Percentiles rank a stretch among this genome's conserved stretches.
Conservation (phyloP, 2,329 filamentous ascomycete genomes). For the Cercospora sp. region DNA sequence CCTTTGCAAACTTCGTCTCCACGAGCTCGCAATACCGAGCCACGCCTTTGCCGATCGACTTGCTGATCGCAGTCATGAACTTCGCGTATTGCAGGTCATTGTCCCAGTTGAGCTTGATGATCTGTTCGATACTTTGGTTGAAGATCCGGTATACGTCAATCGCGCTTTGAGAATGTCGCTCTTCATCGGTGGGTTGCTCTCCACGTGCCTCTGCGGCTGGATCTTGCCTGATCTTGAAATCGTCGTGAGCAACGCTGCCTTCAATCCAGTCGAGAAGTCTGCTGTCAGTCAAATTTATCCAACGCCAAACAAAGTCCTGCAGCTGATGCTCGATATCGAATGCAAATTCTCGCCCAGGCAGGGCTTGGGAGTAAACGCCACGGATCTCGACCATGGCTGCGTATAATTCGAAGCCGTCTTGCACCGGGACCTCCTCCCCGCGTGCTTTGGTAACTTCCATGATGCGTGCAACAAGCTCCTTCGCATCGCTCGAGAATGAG, state of each 20-base stretch:
- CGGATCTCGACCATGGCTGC: constrained; percentile 83
- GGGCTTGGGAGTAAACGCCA: constrained; percentile 71
- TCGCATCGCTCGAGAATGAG: constrained; percentile 84
- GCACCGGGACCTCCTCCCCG: constrained; percentile 74
- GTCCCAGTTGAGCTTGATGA: constrained; percentile 85
- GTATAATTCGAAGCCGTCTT: constrained; percentile 94
- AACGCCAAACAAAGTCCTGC: constrained; percentile 92
- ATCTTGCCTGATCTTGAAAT: constrained; percentile 73
- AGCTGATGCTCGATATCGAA: constrained; percentile 86
- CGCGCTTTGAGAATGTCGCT: constrained; percentile 88
- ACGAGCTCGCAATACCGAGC: constrained; percentile 87
- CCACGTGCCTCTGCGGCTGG: constrained; percentile 55
- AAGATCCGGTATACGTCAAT: constrained; percentile 94
- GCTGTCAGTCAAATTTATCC: constrained; percentile 78
- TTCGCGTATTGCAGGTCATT: constrained; percentile 91
- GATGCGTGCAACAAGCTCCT: constrained; percentile 80
- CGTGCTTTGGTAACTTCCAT: constrained; percentile 69
- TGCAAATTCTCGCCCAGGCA: constrained; percentile 72
- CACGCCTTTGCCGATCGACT: constrained; percentile 78
- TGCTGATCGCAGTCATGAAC: constrained; percentile 93
- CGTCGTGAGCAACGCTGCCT: constrained; percentile 85
- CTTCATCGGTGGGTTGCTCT: constrained; percentile 66
- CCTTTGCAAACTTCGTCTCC: constrained; percentile 78
- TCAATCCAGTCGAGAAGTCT: constrained; percentile 84
- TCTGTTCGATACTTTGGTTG: constrained; percentile 85